A percentile compares a stretch with the other conserved stretches of the same genome.
Evolutionary conservation across 805 yeast species (phyloP).

Genomic region (Grigorovia jiainica): DNA sequence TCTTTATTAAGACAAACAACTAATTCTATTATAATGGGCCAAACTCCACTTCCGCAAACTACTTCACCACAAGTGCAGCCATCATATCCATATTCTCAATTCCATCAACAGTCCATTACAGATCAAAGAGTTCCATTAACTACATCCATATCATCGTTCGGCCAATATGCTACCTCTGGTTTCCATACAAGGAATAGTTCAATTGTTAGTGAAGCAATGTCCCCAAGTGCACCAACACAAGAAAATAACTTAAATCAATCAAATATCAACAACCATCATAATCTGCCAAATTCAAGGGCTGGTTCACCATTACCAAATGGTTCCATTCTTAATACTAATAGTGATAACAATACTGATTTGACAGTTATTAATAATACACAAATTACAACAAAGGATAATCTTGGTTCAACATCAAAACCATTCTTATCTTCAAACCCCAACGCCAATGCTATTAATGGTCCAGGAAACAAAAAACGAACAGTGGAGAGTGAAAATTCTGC

Average conservation of each 20-base stretch:
- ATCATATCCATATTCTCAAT: slow-evolving; percentile 20
- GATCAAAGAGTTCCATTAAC: slow-evolving; percentile 1
- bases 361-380: no score
- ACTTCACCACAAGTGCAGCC: slow-evolving; percentile 10
- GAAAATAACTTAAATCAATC: not conserved
- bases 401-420: no score
- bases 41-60: slow-evolving; percentile 7
- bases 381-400: no score
- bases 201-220: slow-evolving; percentile 23
- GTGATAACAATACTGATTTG: no score
- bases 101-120: slow-evolving; percentile 15
- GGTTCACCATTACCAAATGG: no score
- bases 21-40: slow-evolving; percentile 11
- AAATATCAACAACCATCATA: no score
- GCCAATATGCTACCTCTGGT: slow-evolving; percentile 18
- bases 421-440: no score
- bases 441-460: not conserved
- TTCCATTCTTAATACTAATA: not conserved
- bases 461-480: not conserved
- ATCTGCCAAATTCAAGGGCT: no score
- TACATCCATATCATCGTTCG: slow-evolving; percentile 14
- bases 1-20: slow-evolving; percentile 18
- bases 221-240: slow-evolving; percentile 18
- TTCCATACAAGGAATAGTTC: slow-evolving; percentile 26
- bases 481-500: not conserved